These are phyloP conservation scores for Cladophialophora exuberans DNA, from an alignment of 2,329 filamentous ascomycete genomes.

Conservation along the genomic window DNA sequence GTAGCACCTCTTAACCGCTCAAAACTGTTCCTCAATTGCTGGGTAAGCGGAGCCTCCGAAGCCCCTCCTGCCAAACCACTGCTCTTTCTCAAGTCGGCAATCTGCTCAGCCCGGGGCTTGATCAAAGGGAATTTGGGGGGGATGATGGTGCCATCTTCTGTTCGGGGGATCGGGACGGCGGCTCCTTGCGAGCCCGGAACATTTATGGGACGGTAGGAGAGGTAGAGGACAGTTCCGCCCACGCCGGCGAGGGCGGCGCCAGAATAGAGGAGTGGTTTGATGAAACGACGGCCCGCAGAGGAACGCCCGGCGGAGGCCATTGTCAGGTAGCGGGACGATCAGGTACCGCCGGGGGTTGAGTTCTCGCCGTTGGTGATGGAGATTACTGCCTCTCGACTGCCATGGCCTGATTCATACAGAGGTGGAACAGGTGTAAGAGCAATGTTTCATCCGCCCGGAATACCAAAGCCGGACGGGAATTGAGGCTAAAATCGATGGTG, in stretches of 20 bases:
- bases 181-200: slow-evolving; percentile 66
- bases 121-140: slow-evolving; percentile 56
- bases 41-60: slow-evolving; percentile 25
- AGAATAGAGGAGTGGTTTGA: slow-evolving; percentile 63
- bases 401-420: slow-evolving; percentile 11
- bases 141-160: slow-evolving; percentile 60
- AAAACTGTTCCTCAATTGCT: slow-evolving; percentile 26
- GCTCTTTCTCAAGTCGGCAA: slow-evolving; percentile 55
- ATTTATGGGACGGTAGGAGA: slow-evolving; percentile 65
- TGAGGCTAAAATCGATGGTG: background rate
- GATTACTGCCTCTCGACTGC: slow-evolving; percentile 1
- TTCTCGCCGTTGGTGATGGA: background rate
- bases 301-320: slow-evolving; percentile 25
- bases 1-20: slow-evolving; percentile 29
- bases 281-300: slow-evolving; percentile 45
- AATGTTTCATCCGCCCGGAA: background rate
- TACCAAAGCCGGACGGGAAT: background rate
- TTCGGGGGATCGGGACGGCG: slow-evolving; percentile 64
- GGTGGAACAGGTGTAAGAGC: background rate
- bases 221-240: slow-evolving; percentile 59
- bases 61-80: slow-evolving; percentile 39
- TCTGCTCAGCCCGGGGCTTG: slow-evolving; percentile 55
- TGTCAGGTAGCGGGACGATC: background rate
- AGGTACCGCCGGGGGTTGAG: too few species aligned
- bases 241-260: slow-evolving; percentile 58